Percentiles rank a stretch among this genome's conserved stretches.
These are phyloP conservation scores for Sporothrix protearum DNA, from an alignment of 2,329 filamentous ascomycete genomes.

Conservation along the genomic window DNA sequence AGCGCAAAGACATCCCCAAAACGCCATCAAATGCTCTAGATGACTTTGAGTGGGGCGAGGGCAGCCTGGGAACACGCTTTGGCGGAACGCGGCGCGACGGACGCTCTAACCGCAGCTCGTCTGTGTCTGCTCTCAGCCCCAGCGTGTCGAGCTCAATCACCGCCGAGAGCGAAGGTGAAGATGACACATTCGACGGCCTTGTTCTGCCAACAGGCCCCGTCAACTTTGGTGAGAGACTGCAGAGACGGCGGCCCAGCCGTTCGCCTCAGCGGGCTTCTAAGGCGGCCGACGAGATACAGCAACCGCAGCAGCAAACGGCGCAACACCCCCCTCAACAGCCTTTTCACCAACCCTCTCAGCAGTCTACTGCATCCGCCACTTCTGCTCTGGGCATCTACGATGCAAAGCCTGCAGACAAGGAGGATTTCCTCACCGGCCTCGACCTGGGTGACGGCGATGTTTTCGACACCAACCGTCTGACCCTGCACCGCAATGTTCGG, in stretches of 20 bases:
- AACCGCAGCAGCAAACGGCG: slow-evolving; percentile 31
- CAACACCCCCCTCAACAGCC: no score
- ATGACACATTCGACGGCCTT: slow-evolving; percentile 87
- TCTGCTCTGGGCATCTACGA: slow-evolving; percentile 19
- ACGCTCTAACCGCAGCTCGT: slow-evolving; percentile 79
- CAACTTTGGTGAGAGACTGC: slow-evolving; percentile 75
- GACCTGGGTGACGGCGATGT: slow-evolving; percentile 81
- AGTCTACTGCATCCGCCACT: slow-evolving; percentile 1
- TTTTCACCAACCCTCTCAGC: background rate
- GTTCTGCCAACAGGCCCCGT: slow-evolving; percentile 79
- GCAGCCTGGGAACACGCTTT: slow-evolving; percentile 85
- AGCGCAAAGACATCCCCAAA: slow-evolving; percentile 58
- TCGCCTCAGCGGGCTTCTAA: slow-evolving; percentile 47
- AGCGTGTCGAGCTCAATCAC: slow-evolving; percentile 90
- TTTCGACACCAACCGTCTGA: slow-evolving; percentile 76
- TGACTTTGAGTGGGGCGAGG: slow-evolving; percentile 91
- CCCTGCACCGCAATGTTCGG: slow-evolving; percentile 86
- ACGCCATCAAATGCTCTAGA: slow-evolving; percentile 60
- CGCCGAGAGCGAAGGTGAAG: slow-evolving; percentile 88
- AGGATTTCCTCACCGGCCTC: slow-evolving; percentile 82
- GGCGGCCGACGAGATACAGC: slow-evolving; percentile 31
- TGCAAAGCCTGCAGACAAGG: slow-evolving; percentile 45
- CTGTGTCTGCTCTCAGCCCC: slow-evolving; percentile 83
- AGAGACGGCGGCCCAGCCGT: slow-evolving; percentile 62
- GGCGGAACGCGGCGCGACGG: slow-evolving; percentile 78